Conservation (phyloP, 2,329 filamentous ascomycete species). For the Stagonosporopsis rhizophila region DNA sequence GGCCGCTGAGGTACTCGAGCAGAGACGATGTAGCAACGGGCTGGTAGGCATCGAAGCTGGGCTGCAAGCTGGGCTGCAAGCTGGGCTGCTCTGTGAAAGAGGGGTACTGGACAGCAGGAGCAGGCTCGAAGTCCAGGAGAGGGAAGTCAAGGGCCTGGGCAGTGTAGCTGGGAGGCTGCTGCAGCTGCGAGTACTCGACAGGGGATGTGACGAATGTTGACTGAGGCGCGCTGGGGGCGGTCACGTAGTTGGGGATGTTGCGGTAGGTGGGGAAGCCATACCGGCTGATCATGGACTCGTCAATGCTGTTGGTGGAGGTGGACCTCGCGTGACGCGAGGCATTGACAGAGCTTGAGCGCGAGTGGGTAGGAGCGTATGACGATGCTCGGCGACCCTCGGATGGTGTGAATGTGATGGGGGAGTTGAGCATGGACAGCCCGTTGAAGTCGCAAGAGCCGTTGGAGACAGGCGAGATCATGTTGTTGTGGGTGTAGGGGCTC, state of each 20-base stretch:
- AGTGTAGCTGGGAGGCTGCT: slow-evolving; percentile 44
- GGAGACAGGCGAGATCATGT: slow-evolving; percentile 55
- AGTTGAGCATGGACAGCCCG: slow-evolving; percentile 62
- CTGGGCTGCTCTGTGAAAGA: slow-evolving; percentile 48
- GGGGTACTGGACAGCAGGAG: slow-evolving; percentile 54
- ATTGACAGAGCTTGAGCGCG: slow-evolving; percentile 69
- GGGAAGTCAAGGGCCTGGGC: slow-evolving; percentile 42
- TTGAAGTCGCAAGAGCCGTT: slow-evolving; percentile 51
- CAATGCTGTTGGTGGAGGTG: slow-evolving; percentile 72
- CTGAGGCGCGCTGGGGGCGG: slow-evolving; percentile 48
- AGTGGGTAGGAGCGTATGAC: slow-evolving; percentile 46
- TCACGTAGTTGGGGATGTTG: slow-evolving; percentile 68
- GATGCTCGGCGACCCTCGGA: slow-evolving; percentile 46
- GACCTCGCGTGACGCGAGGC: slow-evolving; percentile 57
- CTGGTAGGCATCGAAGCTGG: slow-evolving; percentile 47
- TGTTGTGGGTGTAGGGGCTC: slow-evolving; percentile 54
- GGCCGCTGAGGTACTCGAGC: slow-evolving; percentile 75
- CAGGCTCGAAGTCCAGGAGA: slow-evolving; percentile 47
- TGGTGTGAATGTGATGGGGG: slow-evolving; percentile 63
- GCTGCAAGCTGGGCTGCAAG: slow-evolving; percentile 36
- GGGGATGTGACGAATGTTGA: slow-evolving; percentile 50
- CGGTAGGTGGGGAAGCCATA: slow-evolving; percentile 88
- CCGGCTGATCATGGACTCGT: slow-evolving; percentile 69
- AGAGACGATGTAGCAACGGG: slow-evolving; percentile 68
- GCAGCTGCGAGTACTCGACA: slow-evolving; percentile 41